A percentile compares a stretch with the other conserved stretches of the same genome.
phyloP scores from a whole-genome alignment of 257 asterid genomes.

The Salvia rosmarinus region DNA sequence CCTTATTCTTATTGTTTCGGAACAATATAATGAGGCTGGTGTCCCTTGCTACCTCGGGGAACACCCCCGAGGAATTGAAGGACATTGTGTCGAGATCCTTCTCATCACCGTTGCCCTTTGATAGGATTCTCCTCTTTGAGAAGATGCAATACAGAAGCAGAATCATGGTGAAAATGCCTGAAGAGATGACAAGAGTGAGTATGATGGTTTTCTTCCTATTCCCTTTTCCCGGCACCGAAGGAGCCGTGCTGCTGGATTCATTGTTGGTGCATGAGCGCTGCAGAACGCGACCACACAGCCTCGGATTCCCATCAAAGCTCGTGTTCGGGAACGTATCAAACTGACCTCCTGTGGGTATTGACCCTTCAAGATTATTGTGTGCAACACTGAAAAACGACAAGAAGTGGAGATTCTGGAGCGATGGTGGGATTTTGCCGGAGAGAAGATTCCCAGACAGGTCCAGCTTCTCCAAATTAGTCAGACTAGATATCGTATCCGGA shows the following conservation, averaged over 20 bases:
- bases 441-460: slow-evolving; percentile 77
- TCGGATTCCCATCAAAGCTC: slow-evolving; percentile 76
- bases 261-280: slow-evolving; percentile 49
- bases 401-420: slow-evolving; percentile 75
- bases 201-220: slow-evolving; percentile 65
- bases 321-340: slow-evolving; percentile 75
- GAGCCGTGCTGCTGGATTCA: slow-evolving; percentile 35
- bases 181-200: slow-evolving; percentile 67
- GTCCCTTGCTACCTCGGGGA: slow-evolving; percentile 64
- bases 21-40: slow-evolving; percentile 74
- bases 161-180: slow-evolving; percentile 59
- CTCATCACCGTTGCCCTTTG: slow-evolving; percentile 54
- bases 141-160: slow-evolving; percentile 67
- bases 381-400: slow-evolving; percentile 88
- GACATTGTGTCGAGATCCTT: slow-evolving; percentile 57
- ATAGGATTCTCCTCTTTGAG: slow-evolving; percentile 65
- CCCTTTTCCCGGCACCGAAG: slow-evolving; percentile 42
- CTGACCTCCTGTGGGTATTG: slow-evolving; percentile 87
- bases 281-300: slow-evolving; percentile 70
- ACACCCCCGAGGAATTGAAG: slow-evolving; percentile 74
- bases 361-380: slow-evolving; percentile 75
- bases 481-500: slow-evolving; percentile 73
- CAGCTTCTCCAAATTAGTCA: slow-evolving; percentile 77
- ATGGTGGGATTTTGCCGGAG: slow-evolving; percentile 78
- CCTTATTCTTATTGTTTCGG: slow-evolving; percentile 58